Conservation (phyloP, 2,329 filamentous ascomycete genomes). For the Colletotrichum sp. region DNA sequence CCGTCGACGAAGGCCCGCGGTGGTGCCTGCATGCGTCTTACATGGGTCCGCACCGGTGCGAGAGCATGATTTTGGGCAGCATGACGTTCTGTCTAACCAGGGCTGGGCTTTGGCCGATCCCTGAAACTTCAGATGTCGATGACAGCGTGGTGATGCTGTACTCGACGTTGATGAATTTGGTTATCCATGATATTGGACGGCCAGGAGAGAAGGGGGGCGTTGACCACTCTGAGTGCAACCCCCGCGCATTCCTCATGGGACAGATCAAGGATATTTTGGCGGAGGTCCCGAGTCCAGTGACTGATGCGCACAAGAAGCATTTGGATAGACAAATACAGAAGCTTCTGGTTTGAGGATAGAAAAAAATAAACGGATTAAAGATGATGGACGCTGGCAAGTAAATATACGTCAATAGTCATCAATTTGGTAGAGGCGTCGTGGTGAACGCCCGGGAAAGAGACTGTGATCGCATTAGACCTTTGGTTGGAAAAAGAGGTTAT, state of each 20-base stretch:
- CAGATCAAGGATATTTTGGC: slow-evolving; percentile 24
- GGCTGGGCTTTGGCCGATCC: slow-evolving; percentile 36
- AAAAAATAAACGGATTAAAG: not conserved
- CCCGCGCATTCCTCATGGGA: slow-evolving; percentile 19
- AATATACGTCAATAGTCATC: not conserved
- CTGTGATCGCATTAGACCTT: not conserved
- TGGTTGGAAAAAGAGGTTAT: not conserved
- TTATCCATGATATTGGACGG: slow-evolving; percentile 31
- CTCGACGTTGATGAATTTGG: slow-evolving; percentile 26
- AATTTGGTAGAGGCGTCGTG: not conserved
- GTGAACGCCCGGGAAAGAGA: not conserved
- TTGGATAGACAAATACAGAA: slow-evolving; percentile 15
- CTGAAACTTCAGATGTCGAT: slow-evolving; percentile 25
- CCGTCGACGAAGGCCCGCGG: slow-evolving; percentile 33
- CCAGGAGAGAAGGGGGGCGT: slow-evolving; percentile 2
- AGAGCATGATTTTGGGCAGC: slow-evolving; percentile 40
- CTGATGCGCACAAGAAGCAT: slow-evolving; percentile 6
- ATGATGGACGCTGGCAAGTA: not conserved
- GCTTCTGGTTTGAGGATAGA: not conserved
- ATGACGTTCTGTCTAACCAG: slow-evolving; percentile 36
- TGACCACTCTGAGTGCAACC: slow-evolving; percentile 28
- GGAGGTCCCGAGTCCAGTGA: slow-evolving; percentile 20
- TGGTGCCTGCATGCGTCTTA: slow-evolving; percentile 37
- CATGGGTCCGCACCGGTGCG: slow-evolving; percentile 38
- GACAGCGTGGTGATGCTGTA: slow-evolving; percentile 28